Base-by-base conservation (phyloP, 306 rosid species). In the Glycine tomentella region DNA sequence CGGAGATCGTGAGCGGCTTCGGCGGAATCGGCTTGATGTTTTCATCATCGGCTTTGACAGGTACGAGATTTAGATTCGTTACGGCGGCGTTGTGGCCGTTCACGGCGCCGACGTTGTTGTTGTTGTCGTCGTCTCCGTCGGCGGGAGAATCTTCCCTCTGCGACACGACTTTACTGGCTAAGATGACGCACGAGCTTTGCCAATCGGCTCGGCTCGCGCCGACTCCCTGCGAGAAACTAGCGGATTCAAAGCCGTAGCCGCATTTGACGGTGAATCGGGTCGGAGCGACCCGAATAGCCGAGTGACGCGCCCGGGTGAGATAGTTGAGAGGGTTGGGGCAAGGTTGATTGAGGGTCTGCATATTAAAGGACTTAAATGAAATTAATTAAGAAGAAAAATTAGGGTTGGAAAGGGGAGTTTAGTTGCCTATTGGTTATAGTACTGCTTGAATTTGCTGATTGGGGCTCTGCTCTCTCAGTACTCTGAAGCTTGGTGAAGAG, bases 181-280 rank as follows among this genome's bases (percentile, higher is more conserved):
- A 87, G 51, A 95, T 95, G 59, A 97, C 93, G 68, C 97, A 93
- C 17, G 94, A 79, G 89, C 91, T 91, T 81, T 88, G 99, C 97
- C 96, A 95, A 73, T 95, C 99, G 7, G 90, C 42, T 68, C 92
- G 87, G 83, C 56, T 88, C 3, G 88, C 69, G 4, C 88, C 90
- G 75, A 83, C 64, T 53, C 92, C 91, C 53, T 77, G 81, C 31
- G 31, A 25, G 31, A 25, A 25, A 25, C 31, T 25, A 1, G 31
- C 31, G 31, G 31, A 25, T 64, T 89, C 95, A 15, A 88, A 77
- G 15, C 90, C 81, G 82, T 90, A 83, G 1, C 86, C 90, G 33
- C 96, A 91, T 69, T 87, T 83, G 31, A 94, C 65, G 12, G 55
- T 0, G 7, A 77, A 0, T 14, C 93, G 89, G 63, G 66, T 52